Percentiles rank a stretch among this genome's conserved stretches.
Evolutionary conservation across 257 asterid species (phyloP).

Genomic region (Solanum dulcamara): DNA sequence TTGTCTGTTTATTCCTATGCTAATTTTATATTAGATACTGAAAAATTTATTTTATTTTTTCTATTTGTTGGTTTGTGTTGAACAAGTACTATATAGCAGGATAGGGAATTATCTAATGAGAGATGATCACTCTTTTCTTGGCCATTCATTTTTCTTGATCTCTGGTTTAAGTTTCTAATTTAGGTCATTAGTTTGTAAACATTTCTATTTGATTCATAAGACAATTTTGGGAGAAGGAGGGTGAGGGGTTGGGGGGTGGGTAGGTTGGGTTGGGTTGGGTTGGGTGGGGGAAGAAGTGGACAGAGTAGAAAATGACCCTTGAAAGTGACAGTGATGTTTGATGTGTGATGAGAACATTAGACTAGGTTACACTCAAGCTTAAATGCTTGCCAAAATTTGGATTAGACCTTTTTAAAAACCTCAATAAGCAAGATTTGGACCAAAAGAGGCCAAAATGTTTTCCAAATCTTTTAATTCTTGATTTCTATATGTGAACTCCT

Average conservation of each 20-base stretch:
- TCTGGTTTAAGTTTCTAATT: not conserved
- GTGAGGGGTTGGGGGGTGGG: not conserved
- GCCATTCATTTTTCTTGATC: slow-evolving; percentile 1
- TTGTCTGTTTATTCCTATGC: not conserved
- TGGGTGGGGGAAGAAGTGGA: slow-evolving; percentile 1
- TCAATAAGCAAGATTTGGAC: not conserved
- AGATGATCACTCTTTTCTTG: not conserved
- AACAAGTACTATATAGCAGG: not conserved
- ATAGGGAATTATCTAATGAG: slow-evolving; percentile 1
- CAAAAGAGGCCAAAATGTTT: not conserved
- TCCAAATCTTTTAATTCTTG: not conserved
- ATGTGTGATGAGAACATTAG: slow-evolving; percentile 28
- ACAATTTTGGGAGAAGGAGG: not conserved
- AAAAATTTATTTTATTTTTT: not conserved
- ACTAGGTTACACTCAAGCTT: slow-evolving; percentile 33
- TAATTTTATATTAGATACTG: not conserved
- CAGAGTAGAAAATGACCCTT: slow-evolving; percentile 30
- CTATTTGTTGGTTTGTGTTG: slow-evolving; percentile 12
- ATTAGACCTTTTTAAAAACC: slow-evolving; percentile 4
- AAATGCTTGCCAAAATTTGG: slow-evolving; percentile 8
- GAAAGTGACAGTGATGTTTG: slow-evolving; percentile 35
- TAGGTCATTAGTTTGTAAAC: not conserved
- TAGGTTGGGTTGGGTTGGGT: not conserved
- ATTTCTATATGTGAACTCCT: not conserved
- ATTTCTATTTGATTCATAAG: not conserved